Evolutionary conservation across 768 basidiomycete species (phyloP).

Genomic region (Xerocomellus chrysenteron): DNA sequence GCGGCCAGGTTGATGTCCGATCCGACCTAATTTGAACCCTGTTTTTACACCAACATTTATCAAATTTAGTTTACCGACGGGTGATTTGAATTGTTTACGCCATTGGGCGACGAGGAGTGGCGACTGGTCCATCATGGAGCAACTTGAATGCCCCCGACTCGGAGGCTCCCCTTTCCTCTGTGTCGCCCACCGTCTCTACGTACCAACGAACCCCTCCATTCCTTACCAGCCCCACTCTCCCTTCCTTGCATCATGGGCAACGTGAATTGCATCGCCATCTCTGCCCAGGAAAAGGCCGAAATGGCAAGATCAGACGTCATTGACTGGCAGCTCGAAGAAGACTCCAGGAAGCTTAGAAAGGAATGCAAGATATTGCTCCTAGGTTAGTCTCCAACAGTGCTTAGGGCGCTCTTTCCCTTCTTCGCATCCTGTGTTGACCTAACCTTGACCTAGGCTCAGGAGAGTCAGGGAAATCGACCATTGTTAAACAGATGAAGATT

Average conservation of each 20-base stretch:
- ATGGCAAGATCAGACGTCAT: conserved; percentile 70
- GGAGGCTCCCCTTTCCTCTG: no score
- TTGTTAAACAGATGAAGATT: conserved; percentile 99
- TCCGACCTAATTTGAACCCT: no score
- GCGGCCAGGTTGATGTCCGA: no score
- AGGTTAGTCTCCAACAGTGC: conserved; percentile 51
- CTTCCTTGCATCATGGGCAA: conserved; percentile 54
- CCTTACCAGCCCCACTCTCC: no score
- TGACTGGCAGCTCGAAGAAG: conserved; percentile 84
- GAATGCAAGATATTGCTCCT: conserved; percentile 92
- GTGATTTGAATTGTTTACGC: no score
- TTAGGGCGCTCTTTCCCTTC: conserved; percentile 10
- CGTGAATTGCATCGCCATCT: conserved; percentile 43
- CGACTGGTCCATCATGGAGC: no score
- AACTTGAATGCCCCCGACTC: no score
- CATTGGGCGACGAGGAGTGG: no score
- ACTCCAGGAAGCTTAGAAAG: conserved; percentile 73
- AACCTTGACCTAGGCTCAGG: conserved; percentile 68
- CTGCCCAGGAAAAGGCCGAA: conserved; percentile 51
- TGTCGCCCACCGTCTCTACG: no score
- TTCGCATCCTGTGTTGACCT: neutral
- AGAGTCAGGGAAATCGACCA: conserved; percentile 92
- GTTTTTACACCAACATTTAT: no score
- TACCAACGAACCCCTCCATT: no score
- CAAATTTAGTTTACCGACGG: no score